Conservation (phyloP, 176 grass and related monocot species). For the Bolboschoenus planiculmis region DNA sequence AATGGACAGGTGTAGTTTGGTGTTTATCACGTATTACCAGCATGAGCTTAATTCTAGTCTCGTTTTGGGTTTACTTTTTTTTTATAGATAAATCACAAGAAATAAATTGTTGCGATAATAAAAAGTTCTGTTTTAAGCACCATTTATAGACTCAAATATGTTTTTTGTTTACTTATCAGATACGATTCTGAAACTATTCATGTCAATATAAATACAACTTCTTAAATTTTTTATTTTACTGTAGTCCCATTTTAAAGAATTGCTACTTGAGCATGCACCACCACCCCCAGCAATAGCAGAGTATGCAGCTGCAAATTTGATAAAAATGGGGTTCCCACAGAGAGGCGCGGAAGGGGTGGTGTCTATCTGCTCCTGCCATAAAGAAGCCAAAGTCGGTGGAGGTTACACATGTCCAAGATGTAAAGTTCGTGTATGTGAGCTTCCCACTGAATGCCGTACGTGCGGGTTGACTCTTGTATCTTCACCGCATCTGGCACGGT, state of each 20-base stretch:
- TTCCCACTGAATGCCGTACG: constrained; percentile 78
- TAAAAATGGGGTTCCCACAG: constrained; percentile 99
- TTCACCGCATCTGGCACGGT: constrained; percentile 89
- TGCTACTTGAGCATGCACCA: constrained; percentile 86
- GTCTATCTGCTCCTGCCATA: constrained; percentile 98
- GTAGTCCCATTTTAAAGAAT: constrained; percentile 89
- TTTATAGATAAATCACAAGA: not conserved
- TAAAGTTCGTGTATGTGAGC: constrained; percentile 90
- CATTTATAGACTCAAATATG: not conserved
- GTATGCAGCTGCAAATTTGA: constrained; percentile 91
- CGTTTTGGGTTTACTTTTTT: not conserved
- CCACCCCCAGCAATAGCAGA: constrained; percentile 93
- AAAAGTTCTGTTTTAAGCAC: not conserved
- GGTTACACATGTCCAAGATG: constrained; percentile 98
- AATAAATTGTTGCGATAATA: not conserved
- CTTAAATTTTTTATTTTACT: constrained; percentile 20
- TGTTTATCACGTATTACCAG: not conserved
- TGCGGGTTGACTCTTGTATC: constrained; percentile 92
- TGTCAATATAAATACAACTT: constrained; percentile 19
- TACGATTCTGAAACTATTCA: constrained; percentile 9
- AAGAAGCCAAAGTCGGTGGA: constrained; percentile 68
- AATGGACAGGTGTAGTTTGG: not conserved
- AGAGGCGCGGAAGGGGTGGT: constrained; percentile 91
- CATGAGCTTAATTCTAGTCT: too few species aligned
- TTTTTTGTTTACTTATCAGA: constrained; percentile 10